Evolutionary conservation across 2,329 filamentous ascomycete species (phyloP), one percentile per base, ranked within the genome.

Genomic region (Xylaria digitata): DNA sequence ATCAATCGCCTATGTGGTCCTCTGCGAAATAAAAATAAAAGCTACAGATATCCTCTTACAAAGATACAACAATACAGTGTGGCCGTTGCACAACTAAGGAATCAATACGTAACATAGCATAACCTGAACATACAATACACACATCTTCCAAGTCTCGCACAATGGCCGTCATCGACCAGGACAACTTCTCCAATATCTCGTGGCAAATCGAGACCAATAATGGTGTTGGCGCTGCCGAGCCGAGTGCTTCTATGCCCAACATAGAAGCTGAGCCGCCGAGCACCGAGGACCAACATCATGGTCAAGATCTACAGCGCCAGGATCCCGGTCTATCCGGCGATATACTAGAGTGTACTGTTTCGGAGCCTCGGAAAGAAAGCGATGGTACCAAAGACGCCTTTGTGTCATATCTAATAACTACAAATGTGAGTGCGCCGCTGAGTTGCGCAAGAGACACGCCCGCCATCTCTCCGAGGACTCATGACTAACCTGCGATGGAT

Each of bases 321-420:
- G 82, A 77, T 58, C 85, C 86, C 42, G 88, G 88, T 52, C 83
- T 92, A 61, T 90, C 90, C 67, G 86, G 85, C 43, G 95, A 96
- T 72, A 86, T 88, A 63, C 86, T 99, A 49, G 92, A 97, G 76
- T 97, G 94, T 78, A 89, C 84, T 19, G 95, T 99, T 19, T 88
- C 89, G 61, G 87, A 90, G 65, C 94, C 96, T 21, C 87, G 95
- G 80, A 98, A 97, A 81, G 96, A 98, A 83, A 96, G 95, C 76
- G 93, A 97, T 76, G 95, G 96, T 54, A 96, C 94, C 66, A 97
- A 97, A 80, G 96, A 97, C 80, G 92, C 93, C 61, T 99, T 97
- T 82, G 91, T 98, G 65, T 98, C 96, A 11, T 99, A 99, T 79
- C 85, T 96, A 56, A 92, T 99, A 71, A 96, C 92, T 50, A 97